Conservation (phyloP, 2,329 filamentous ascomycete species). For the Colletotrichum endophyticum region DNA sequence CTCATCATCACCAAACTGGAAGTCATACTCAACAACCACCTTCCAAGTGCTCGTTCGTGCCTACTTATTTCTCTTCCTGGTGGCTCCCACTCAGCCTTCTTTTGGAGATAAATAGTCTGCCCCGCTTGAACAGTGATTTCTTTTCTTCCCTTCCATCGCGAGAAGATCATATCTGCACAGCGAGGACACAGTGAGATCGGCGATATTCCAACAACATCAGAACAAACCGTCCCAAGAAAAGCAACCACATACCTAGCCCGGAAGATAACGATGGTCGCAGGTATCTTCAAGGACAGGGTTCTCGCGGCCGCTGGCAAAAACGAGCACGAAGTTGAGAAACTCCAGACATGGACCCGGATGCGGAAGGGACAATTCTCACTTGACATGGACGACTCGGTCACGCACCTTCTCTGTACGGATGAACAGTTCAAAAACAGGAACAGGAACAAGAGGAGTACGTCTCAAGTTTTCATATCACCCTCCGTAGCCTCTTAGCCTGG, state of each 20-base stretch:
- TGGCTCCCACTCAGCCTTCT: neutral
- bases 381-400: slow-evolving; percentile 60
- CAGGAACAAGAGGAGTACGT: slow-evolving; percentile 11
- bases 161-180: neutral
- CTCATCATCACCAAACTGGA: neutral
- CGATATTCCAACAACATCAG: neutral
- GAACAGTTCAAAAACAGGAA: slow-evolving; percentile 57
- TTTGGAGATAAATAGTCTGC: neutral
- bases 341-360: slow-evolving; percentile 68
- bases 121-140: neutral
- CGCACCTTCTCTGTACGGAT: slow-evolving; percentile 74
- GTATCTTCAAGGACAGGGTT: slow-evolving; percentile 56
- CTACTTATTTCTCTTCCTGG: neutral
- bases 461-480: neutral
- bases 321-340: slow-evolving; percentile 54
- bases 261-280: neutral
- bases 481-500: neutral
- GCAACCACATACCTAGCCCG: neutral
- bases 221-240: neutral
- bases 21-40: neutral
- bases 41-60: neutral
- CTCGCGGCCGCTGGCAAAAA: slow-evolving; percentile 64
- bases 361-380: slow-evolving; percentile 65
- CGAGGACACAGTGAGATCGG: neutral
- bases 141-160: neutral